Percentiles rank a stretch among this genome's conserved stretches.
Conservation (phyloP, 805 yeast species). For the Sugiyamaella smithiae region DNA sequence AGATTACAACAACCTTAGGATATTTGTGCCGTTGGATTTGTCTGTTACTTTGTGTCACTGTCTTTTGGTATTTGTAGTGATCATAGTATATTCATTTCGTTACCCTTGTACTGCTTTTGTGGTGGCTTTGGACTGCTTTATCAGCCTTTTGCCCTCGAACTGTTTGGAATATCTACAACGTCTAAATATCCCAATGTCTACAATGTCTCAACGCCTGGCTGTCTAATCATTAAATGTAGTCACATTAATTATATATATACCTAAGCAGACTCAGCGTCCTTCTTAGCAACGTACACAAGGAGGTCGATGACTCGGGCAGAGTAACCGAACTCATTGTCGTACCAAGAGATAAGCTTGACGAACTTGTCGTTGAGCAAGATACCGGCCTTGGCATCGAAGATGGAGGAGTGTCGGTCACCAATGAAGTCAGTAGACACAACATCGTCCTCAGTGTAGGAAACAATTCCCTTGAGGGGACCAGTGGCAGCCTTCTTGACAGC, state of each 20-base stretch:
- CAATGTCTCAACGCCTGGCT: no score
- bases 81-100: no score
- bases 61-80: no score
- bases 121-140: no score
- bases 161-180: no score
- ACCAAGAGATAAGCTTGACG: constrained; percentile 91
- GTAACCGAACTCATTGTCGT: constrained; percentile 96
- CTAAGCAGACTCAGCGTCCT: constrained; percentile 27
- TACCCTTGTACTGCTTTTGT: no score
- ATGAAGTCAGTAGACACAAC: constrained; percentile 90
- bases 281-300: constrained; percentile 73
- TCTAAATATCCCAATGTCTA: no score
- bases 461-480: constrained; percentile 72
- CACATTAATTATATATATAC: neutral
- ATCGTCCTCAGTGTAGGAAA: constrained; percentile 90
- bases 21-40: no score
- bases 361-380: constrained; percentile 81
- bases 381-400: constrained; percentile 91
- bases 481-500: constrained; percentile 74
- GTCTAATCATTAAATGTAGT: no score
- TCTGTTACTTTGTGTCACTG: no score
- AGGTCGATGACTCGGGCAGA: constrained; percentile 94
- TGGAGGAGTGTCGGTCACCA: constrained; percentile 79
- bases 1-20: no score
- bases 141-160: no score